A percentile compares a stretch with the other conserved stretches of the same genome.
These are phyloP conservation scores for Leccinum boreale DNA, from an alignment of 768 basidiomycete genomes.

Conservation along the genomic window DNA sequence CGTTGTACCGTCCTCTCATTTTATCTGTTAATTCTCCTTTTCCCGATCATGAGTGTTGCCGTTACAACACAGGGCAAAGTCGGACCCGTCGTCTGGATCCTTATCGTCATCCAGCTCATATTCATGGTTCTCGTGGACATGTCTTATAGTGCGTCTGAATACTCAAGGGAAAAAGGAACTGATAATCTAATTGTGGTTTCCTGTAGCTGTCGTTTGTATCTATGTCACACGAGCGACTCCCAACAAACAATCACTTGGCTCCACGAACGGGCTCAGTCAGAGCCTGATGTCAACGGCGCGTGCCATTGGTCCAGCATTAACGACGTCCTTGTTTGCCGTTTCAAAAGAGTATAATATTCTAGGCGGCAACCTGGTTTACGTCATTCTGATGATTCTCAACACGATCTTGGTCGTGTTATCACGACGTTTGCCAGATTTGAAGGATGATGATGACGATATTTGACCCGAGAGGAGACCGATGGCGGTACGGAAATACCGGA, in stretches of 20 bases:
- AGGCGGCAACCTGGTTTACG: constrained; percentile 50
- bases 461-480: background rate
- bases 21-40: constrained; percentile 37
- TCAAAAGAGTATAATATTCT: constrained; percentile 48
- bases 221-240: constrained; percentile 53
- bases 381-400: constrained; percentile 34
- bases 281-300: constrained; percentile 43
- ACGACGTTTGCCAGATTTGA: constrained; percentile 19
- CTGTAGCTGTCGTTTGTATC: constrained; percentile 45
- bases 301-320: constrained; percentile 46
- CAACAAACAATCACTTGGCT: constrained; percentile 49
- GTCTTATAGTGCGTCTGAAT: constrained; percentile 36
- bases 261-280: constrained; percentile 56
- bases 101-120: constrained; percentile 30
- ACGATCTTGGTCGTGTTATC: constrained; percentile 23
- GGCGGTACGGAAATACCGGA: no score
- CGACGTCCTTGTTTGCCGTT: constrained; percentile 52
- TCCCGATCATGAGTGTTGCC: constrained; percentile 45
- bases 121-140: constrained; percentile 37
- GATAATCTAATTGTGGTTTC: constrained; percentile 1
- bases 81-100: constrained; percentile 34
- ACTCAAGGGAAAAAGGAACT: background rate
- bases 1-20: constrained; percentile 36
- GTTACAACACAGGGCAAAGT: constrained; percentile 33
- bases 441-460: constrained; percentile 5